Base-by-base conservation (phyloP, 2,329 filamentous ascomycete species). In the Fusarium continuum region DNA sequence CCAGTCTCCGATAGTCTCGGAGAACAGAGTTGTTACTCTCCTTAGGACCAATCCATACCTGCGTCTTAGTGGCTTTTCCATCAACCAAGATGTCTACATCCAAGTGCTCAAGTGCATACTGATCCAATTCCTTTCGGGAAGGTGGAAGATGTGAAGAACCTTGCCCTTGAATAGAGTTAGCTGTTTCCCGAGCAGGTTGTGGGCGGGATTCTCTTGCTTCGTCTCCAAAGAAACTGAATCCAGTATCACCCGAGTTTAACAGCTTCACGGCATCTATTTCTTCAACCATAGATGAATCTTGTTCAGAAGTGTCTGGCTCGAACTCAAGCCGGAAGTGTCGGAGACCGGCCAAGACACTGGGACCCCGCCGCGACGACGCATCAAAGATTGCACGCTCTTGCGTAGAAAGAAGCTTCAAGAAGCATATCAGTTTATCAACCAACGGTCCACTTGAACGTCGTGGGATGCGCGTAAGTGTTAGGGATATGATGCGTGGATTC, bases 401-500 rank as follows among this genome's bases (percentile, higher is more conserved):
- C 2, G 70, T 29, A 1, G 81, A 79, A 2, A 79, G 75, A 1
- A 80, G 72, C 11, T 73, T 75, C 10, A 88, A 61, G 39, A 88
- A 85, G 0, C 62, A 51, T 2, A 77, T 70, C 5, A 89, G 70
- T n/a, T 73, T 77, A n/a, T 76, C 66, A 26, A 84, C 78, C 13
- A 87, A 56, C 6, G 78, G 78, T 1, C 85, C 85, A 5, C 72
- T 76, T 1, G 85, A 86, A 20, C 79, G 78, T 8, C 83, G 78
- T 0, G 86, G 86, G 4, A 88, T 77, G 23, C 78, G 74, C 0
- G 84, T 85, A 19, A 89, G 73, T 5, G 82, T 83, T 20, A 89
- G 66, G 1, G 80, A 82, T 10, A 71, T 72, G 19, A 89, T 70
- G 5, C 85, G 80, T 1, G 85, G 81, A 56, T 88, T 88, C 74